phyloP scores from a whole-genome alignment of 2,329 filamentous ascomycete species.

The Colletotrichum caudatum region DNA sequence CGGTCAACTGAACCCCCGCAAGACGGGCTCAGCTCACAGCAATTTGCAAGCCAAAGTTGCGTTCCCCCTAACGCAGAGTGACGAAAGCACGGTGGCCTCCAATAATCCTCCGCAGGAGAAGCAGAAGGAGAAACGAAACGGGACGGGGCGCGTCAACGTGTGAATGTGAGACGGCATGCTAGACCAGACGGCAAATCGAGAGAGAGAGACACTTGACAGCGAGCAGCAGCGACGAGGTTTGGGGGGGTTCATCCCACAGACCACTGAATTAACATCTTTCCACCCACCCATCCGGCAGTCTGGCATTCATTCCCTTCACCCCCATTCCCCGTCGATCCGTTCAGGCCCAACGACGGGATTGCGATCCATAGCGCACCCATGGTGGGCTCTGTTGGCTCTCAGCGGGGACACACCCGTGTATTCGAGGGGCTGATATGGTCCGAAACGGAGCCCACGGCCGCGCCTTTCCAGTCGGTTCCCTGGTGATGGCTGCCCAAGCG shows the following conservation, averaged over 20 bases:
- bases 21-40: background rate
- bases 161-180: background rate
- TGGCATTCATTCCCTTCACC: constrained; percentile 27
- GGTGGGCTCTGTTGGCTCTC: background rate
- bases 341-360: constrained; percentile 36
- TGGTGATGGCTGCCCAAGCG: constrained; percentile 40
- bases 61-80: background rate
- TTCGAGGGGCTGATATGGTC: constrained; percentile 2
- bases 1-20: constrained; percentile 32
- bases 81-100: constrained; percentile 10
- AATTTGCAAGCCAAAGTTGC: background rate
- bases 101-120: constrained; percentile 1
- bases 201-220: constrained; percentile 15
- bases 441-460: constrained; percentile 4
- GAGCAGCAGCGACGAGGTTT: background rate
- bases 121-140: background rate
- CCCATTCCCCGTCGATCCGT: constrained; percentile 34
- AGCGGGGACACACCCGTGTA: constrained; percentile 1
- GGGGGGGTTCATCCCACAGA: background rate
- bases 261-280: constrained; percentile 27
- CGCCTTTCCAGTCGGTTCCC: constrained; percentile 13
- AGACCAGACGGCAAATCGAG: constrained; percentile 12
- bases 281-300: constrained; percentile 20
- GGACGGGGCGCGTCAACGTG: background rate
- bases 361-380: constrained; percentile 10